phyloP scores from a whole-genome alignment of 495 filamentous ascomycete species.

The Hyaloscypha variabilis region DNA sequence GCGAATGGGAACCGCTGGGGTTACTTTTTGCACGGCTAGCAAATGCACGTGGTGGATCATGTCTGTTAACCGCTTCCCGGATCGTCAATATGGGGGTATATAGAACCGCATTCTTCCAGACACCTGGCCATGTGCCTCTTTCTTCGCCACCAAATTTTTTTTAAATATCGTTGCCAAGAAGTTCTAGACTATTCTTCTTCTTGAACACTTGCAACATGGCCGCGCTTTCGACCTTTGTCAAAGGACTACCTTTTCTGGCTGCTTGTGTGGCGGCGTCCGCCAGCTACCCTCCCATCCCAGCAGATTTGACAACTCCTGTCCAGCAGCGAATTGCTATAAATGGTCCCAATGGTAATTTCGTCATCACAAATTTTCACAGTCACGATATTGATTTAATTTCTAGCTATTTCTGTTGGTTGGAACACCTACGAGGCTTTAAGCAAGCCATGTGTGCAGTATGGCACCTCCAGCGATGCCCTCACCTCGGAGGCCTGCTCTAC shows the following conservation, averaged over 20 bases:
- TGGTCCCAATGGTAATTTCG: constrained; percentile 51
- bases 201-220: constrained; percentile 14
- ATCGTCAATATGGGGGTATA: too few relatives aligned
- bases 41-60: too few relatives aligned
- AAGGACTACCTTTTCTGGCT: constrained; percentile 46
- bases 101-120: too few relatives aligned
- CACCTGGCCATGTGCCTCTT: too few relatives aligned
- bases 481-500: constrained; percentile 40
- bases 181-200: neutral
- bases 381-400: constrained; percentile 4
- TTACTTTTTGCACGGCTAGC: too few relatives aligned
- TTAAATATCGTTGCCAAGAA: neutral
- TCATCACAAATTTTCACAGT: neutral
- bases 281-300: constrained; percentile 53
- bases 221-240: constrained; percentile 22
- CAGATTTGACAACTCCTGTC: constrained; percentile 56
- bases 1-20: neutral
- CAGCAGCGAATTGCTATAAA: constrained; percentile 62
- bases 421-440: constrained; percentile 45
- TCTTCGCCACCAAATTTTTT: neutral
- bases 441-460: constrained; percentile 48
- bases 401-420: constrained; percentile 58
- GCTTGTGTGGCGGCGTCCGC: constrained; percentile 42
- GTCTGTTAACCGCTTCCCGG: too few relatives aligned
- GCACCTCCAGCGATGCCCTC: constrained; percentile 37